Base-by-base conservation (phyloP, 2,329 filamentous ascomycete species). In the Pezicula radicicola region DNA sequence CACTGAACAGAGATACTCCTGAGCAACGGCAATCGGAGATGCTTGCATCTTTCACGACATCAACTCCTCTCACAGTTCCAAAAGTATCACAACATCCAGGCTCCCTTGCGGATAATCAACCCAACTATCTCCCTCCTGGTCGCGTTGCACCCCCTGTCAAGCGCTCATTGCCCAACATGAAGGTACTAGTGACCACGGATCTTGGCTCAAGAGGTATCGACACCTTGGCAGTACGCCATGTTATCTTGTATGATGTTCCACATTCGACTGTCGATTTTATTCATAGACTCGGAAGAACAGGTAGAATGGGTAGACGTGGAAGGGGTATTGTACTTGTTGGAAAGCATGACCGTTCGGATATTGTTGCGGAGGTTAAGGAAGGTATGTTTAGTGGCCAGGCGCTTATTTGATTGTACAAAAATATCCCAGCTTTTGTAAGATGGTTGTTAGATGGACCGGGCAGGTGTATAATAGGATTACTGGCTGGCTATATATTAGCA, bases 211-310 rank as follows among this genome's bases (percentile, higher is more conserved):
- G 94, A 60, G 94, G 94, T 56, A 96, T 99, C 62, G 94, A 99
- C 69, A 99, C 94, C 0, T 73, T 97, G 28, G 88, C 90, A 16
- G 93, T 97, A 16, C 82, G 89, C 52, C 90, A 96, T 60, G 94
- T 99, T 48, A 87, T 99, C 50, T 74, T 99, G 25, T 97, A 96
- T 69, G 91, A 99, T 67, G 93, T 99, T n/a, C 94, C 94, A 4
- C 93, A 97, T 67, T 96, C 90, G 0, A 96, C 91, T 0, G 95
- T 99, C 54, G 95, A 99, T 70, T 99, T 99, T 64, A 97, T 99
- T 64, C 95, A 99, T 70, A 87, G 95, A 15, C 82, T 97, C 4
- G 94, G 94, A 15, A 82, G 94, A 52, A 91, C 94, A 1, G 94
- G 94, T 0, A 83, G 94, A 33, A 97, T 97, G 91, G 91, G 91